Evolutionary conservation across 2,329 filamentous ascomycete genomes (phyloP).

Genomic region (Beauveria varroae): DNA sequence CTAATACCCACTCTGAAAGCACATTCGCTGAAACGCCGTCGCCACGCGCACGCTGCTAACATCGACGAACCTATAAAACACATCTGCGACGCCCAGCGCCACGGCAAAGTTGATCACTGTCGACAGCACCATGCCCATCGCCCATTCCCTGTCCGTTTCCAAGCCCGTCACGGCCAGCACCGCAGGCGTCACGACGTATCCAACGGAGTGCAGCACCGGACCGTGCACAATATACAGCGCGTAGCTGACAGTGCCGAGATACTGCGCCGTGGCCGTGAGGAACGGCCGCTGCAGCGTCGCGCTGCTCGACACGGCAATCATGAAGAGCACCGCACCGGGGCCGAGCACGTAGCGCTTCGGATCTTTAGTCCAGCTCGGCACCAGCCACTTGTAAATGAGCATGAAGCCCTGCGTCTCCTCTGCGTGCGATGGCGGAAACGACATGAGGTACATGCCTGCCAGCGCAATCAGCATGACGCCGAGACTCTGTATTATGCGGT

Average conservation of each 20-base stretch:
- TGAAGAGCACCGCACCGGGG: constrained; percentile 1
- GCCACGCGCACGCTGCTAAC: constrained; percentile 3
- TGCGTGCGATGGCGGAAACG: background rate
- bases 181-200: constrained; percentile 1
- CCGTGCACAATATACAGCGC: constrained; percentile 11
- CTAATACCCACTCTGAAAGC: background rate
- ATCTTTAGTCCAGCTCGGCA: background rate
- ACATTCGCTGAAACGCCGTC: constrained; percentile 3
- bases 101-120: background rate
- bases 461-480: background rate
- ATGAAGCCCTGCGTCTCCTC: background rate
- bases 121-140: background rate
- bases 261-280: constrained; percentile 3
- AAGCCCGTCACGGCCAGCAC: background rate
- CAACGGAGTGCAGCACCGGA: constrained; percentile 7
- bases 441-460: constrained; percentile 6
- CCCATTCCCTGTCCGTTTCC: background rate
- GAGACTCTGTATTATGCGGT: background rate
- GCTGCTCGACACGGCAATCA: constrained; percentile 1
- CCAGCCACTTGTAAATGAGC: background rate
- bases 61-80: constrained; percentile 5
- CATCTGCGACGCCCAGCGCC: background rate
- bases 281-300: constrained; percentile 7
- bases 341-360: constrained; percentile 7
- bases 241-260: constrained; percentile 11